These are phyloP conservation scores for Salix caprea DNA, from an alignment of 345 rosid genomes.

Conservation along the genomic window DNA sequence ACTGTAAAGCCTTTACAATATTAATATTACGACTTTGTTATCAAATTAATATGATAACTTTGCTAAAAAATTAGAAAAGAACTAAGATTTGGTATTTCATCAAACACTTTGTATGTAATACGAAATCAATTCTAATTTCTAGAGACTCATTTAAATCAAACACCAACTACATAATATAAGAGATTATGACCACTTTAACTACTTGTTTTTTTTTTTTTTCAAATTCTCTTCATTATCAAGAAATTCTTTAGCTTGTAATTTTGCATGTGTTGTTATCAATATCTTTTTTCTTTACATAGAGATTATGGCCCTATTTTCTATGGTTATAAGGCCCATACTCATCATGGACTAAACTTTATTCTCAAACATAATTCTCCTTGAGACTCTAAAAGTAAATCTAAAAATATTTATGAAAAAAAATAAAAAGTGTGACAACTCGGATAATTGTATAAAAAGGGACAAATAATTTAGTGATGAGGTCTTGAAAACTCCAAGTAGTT, in stretches of 20 bases:
- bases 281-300: conserved; percentile 65
- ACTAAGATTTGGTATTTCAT: too few relatives aligned
- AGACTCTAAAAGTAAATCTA: conserved; percentile 54
- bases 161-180: too few relatives aligned
- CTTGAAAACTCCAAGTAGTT: too few relatives aligned
- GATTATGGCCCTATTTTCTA: conserved; percentile 64
- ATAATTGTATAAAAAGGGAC: neutral
- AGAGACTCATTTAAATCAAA: too few relatives aligned
- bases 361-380: conserved; percentile 81
- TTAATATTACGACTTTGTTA: too few relatives aligned
- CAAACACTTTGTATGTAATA: too few relatives aligned
- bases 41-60: too few relatives aligned
- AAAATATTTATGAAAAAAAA: conserved; percentile 1
- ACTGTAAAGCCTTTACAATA: too few relatives aligned
- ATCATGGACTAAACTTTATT: conserved; percentile 66
- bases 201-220: neutral
- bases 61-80: too few relatives aligned
- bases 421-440: neutral
- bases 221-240: conserved; percentile 4
- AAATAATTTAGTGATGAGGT: too few relatives aligned
- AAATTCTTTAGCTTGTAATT: neutral
- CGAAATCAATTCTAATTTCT: too few relatives aligned
- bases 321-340: conserved; percentile 71
- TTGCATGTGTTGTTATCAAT: conserved; percentile 38
- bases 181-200: too few relatives aligned